phyloP scores from a whole-genome alignment of 257 asterid species.

The Osmanthus fragrans region DNA sequence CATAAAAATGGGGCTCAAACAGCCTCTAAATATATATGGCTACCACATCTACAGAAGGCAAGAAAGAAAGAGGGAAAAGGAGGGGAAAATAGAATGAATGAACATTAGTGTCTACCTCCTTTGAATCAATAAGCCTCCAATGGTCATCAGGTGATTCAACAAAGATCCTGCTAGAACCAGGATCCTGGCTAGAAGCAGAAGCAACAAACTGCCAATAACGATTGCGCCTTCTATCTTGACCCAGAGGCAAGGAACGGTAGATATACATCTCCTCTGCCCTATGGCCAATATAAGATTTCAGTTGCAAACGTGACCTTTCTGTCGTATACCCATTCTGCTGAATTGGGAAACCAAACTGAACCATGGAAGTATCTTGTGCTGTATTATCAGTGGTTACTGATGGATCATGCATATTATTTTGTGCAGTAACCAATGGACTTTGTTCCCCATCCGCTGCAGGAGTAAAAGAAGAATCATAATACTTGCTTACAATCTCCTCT shows the following conservation, averaged over 20 bases:
- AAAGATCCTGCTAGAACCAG: slow-evolving; percentile 93
- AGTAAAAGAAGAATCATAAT: slow-evolving; percentile 59
- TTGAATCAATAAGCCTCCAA: slow-evolving; percentile 86
- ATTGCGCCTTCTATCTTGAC: slow-evolving; percentile 94
- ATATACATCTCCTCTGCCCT: slow-evolving; percentile 84
- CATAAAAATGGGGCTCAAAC: too few species aligned
- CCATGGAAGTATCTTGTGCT: slow-evolving; percentile 39
- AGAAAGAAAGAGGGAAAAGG: neutral
- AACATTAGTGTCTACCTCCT: slow-evolving; percentile 55
- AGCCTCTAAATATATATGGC: too few species aligned
- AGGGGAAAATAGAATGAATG: neutral
- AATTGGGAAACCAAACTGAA: slow-evolving; percentile 45
- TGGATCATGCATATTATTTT: slow-evolving; percentile 48
- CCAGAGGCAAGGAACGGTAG: slow-evolving; percentile 94
- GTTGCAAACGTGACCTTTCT: slow-evolving; percentile 88
- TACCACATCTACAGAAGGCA: neutral
- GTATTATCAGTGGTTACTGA: slow-evolving; percentile 38
- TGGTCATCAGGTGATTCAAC: slow-evolving; percentile 69
- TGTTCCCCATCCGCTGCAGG: slow-evolving; percentile 60
- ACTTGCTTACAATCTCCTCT: slow-evolving; percentile 67
- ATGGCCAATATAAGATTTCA: slow-evolving; percentile 89
- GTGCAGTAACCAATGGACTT: slow-evolving; percentile 55
- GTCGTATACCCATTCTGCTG: slow-evolving; percentile 77
- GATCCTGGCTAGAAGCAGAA: slow-evolving; percentile 80
- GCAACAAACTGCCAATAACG: slow-evolving; percentile 96